A percentile compares a stretch with the other conserved stretches of the same genome.
These are phyloP conservation scores for Stellera chamaejasme DNA, from an alignment of 345 rosid genomes.

Conservation along the genomic window DNA sequence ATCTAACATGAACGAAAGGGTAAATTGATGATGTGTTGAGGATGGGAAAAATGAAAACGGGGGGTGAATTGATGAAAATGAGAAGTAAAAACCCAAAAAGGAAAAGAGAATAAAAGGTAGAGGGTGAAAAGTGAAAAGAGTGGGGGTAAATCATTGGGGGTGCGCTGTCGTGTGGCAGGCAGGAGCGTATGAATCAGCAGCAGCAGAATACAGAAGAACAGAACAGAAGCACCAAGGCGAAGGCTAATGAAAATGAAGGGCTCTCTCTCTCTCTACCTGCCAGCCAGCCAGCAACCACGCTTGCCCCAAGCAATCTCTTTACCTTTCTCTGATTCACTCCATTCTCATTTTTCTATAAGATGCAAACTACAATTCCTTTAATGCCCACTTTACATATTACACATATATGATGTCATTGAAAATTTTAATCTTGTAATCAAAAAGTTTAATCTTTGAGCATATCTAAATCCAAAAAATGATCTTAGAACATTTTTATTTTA, in stretches of 20 bases:
- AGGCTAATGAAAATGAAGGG: conserved; percentile 2
- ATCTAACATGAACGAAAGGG: too few relatives aligned
- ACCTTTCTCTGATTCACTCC: too few relatives aligned
- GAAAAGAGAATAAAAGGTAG: too few relatives aligned
- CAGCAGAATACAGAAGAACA: not conserved
- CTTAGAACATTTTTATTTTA: too few relatives aligned
- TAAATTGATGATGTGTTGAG: too few relatives aligned
- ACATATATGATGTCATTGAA: too few relatives aligned
- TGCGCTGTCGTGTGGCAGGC: conserved; percentile 23
- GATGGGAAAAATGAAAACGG: too few relatives aligned
- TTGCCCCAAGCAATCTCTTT: conserved; percentile 57
- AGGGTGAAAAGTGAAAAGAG: not conserved
- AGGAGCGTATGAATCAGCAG: not conserved
- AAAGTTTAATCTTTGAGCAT: too few relatives aligned
- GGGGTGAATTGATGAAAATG: not conserved
- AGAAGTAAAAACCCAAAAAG: not conserved
- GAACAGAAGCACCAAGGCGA: too few relatives aligned
- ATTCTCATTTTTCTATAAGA: conserved; percentile 20
- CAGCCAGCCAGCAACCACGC: conserved; percentile 57
- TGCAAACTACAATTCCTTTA: conserved; percentile 26
- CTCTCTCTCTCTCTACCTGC: conserved; percentile 25
- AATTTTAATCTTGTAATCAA: too few relatives aligned
- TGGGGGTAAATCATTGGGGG: conserved; percentile 18
- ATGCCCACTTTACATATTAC: not conserved
- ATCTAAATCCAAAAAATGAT: too few relatives aligned